Base-by-base conservation (phyloP, 192 early-diverging fungal genomes). In the Polychytrium aggregatum region DNA sequence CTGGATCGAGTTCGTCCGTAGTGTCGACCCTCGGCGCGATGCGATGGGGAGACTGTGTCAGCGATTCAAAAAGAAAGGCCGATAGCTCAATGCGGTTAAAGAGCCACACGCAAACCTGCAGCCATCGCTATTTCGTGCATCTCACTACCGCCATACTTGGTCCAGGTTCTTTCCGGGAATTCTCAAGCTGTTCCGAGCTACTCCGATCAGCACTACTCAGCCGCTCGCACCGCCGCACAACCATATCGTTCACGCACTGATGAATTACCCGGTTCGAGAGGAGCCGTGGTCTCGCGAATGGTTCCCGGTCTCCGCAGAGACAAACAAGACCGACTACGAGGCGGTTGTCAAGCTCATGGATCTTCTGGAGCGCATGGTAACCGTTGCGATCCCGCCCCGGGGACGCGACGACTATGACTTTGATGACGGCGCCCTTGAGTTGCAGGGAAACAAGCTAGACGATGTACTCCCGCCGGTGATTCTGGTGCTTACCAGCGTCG, bases 171-270 rank as follows among this genome's bases (percentile, higher is more conserved):
- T 41, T 52, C 66, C 44, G 31, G 44, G 30, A 54, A 67, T 30
- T 26, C 53, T 26, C 31, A 52, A 29, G 10, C 62, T 8, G 43
- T 70, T 31, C 46, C 21, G 18, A 62, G 36, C 35, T 42, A 49
- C 44, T 46, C 52, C 20, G 20, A 62, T 7, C 56, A 60, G 34
- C 36, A 42, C 3, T n/a, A n/a, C n/a, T n/a, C 42, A 47, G 14
- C 79, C 84, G 13, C 47, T 90, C n/a, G 46, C 69, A 20, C 70
- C 87, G 14, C 87, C 87, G 26, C 72, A 82, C 30, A 78, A 79
- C 5, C 84, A 88, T 62, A 81, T 79, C 0, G 76, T 90, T n/a
- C 82, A 90, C 53, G 74, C 74, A 0, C 57, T 90, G 3, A 57
- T 90, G 50, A 75, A 75, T 47, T 70, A 64, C 37, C 72, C 72